These are phyloP conservation scores for Ploettnerulaceae sp. DNA, from an alignment of 2,329 filamentous ascomycete species.

Conservation along the genomic window DNA sequence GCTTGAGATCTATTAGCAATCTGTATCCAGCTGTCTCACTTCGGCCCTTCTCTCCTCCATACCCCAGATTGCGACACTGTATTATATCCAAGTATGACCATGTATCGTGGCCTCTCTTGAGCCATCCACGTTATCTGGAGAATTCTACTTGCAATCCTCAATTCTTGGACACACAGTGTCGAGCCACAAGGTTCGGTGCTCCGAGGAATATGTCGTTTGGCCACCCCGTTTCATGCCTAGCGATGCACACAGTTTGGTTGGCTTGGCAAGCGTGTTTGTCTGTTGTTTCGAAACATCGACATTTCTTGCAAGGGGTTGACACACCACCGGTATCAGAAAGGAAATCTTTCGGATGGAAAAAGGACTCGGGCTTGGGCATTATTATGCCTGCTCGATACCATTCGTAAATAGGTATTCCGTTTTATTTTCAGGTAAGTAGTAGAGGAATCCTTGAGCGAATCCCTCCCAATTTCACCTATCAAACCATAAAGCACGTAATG, in stretches of 20 bases:
- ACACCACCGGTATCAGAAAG: conserved; percentile 10
- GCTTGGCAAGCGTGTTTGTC: not conserved
- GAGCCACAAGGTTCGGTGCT: conserved; percentile 5
- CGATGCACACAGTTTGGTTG: conserved; percentile 10
- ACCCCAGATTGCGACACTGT: conserved; percentile 1
- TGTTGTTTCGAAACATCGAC: conserved; percentile 14
- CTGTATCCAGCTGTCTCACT: not conserved
- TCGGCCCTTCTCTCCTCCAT: conserved; percentile 12
- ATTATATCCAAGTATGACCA: conserved; percentile 3
- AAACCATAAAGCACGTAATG: too few relatives aligned
- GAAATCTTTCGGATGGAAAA: conserved; percentile 15
- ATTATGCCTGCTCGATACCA: not conserved
- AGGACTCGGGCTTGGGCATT: not conserved
- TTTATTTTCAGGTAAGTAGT: not conserved
- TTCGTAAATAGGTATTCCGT: not conserved
- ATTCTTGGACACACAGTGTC: not conserved
- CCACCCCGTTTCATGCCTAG: conserved; percentile 5
- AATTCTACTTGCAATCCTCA: conserved; percentile 1
- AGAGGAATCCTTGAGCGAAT: too few relatives aligned
- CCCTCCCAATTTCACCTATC: not conserved
- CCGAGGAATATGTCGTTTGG: conserved; percentile 8
- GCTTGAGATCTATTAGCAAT: conserved; percentile 1
- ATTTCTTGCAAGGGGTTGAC: conserved; percentile 8
- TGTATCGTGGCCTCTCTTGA: conserved; percentile 9
- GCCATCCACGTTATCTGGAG: conserved; percentile 6